phyloP scores from a whole-genome alignment of 2,329 filamentous ascomycete species.

The Cytospora piceicola region DNA sequence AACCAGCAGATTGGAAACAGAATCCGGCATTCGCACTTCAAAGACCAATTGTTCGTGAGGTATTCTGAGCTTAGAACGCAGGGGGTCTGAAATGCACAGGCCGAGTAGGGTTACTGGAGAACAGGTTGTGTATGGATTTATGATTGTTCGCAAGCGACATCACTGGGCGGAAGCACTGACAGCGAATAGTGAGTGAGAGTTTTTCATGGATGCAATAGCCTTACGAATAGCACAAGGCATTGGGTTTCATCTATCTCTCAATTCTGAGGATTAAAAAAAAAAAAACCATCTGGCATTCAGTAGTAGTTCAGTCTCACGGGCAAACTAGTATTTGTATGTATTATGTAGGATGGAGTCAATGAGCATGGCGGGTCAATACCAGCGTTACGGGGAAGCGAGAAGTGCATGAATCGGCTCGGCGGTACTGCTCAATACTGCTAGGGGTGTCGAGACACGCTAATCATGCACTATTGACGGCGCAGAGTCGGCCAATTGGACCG shows the following conservation, averaged over 20 bases:
- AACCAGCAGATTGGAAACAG: not conserved
- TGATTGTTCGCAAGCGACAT: not conserved
- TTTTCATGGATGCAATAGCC: not conserved
- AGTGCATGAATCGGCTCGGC: not conserved
- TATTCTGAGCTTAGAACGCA: slow-evolving; percentile 54
- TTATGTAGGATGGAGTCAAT: no score
- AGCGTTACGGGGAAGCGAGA: not conserved
- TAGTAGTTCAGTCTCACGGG: not conserved
- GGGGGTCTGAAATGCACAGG: not conserved
- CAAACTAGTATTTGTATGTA: not conserved
- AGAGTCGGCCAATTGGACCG: slow-evolving; percentile 19
- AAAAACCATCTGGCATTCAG: not conserved
- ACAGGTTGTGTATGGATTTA: not conserved
- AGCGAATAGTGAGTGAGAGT: not conserved
- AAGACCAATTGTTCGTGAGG: slow-evolving; percentile 79
- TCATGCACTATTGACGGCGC: not conserved
- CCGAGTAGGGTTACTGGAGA: no score
- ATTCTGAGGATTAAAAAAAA: not conserved
- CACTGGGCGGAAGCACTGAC: not conserved
- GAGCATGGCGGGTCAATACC: no score
- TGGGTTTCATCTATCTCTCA: not conserved
- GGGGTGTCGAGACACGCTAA: slow-evolving; percentile 5
- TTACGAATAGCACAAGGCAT: not conserved
- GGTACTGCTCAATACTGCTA: not conserved
- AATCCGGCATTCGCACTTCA: slow-evolving; percentile 87